A percentile compares a stretch with the other conserved stretches of the same genome.
phyloP scores from a whole-genome alignment of 257 asterid genomes.

The Solanum appendiculatum region DNA sequence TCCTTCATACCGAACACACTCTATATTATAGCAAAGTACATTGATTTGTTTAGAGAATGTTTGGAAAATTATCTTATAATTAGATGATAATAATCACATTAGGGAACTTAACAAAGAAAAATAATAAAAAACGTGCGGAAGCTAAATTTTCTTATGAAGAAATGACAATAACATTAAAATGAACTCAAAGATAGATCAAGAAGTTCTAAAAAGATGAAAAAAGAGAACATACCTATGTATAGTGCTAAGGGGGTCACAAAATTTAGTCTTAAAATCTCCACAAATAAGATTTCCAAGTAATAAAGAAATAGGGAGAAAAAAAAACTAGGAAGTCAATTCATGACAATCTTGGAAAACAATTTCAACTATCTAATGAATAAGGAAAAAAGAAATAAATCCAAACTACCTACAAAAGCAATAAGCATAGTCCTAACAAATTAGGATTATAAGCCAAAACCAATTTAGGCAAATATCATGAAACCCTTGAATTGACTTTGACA shows the following conservation, averaged over 20 bases:
- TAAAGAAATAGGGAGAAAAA: background rate
- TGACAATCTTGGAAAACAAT: background rate
- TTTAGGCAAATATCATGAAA: background rate
- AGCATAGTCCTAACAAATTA: background rate
- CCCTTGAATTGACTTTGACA: background rate
- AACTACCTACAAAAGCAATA: background rate
- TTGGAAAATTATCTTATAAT: background rate
- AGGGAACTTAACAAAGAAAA: background rate
- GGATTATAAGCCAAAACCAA: background rate
- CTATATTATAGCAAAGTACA: background rate
- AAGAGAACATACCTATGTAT: background rate
- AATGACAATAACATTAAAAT: background rate
- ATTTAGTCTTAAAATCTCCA: background rate
- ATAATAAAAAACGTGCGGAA: too few species aligned
- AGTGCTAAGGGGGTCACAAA: background rate
- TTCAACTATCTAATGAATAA: background rate
- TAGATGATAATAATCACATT: background rate
- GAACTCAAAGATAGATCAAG: background rate
- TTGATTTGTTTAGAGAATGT: background rate
- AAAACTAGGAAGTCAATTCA: background rate
- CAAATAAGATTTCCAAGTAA: too few species aligned
- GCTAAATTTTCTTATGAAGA: background rate
- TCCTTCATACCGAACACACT: background rate
- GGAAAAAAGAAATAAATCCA: background rate
- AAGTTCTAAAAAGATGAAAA: background rate